Conservation (phyloP, 331 rosid genomes). For the Spiraea crenata region DNA sequence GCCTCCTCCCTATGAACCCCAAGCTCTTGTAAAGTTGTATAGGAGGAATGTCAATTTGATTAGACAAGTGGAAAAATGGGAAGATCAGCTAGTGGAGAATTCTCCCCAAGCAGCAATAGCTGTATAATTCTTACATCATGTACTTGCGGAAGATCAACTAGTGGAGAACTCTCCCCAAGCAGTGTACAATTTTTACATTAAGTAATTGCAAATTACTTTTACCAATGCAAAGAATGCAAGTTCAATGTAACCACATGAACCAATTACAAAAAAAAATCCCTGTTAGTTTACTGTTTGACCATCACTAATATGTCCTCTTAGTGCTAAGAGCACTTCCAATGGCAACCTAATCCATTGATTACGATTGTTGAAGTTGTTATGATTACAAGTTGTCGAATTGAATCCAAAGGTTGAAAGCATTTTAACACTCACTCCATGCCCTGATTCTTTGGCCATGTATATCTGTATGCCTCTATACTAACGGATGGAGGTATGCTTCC, state of each 20-base stretch:
- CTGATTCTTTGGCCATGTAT: too few relatives aligned
- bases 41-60: slow-evolving; percentile 40
- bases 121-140: neutral
- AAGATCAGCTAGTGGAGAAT: slow-evolving; percentile 20
- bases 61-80: slow-evolving; percentile 58
- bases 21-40: slow-evolving; percentile 30
- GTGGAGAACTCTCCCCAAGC: neutral
- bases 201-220: neutral
- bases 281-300: neutral
- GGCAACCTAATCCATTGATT: too few relatives aligned
- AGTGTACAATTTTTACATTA: neutral
- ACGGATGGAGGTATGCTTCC: too few relatives aligned
- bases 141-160: slow-evolving; percentile 29
- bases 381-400: too few relatives aligned
- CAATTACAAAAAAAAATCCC: neutral
- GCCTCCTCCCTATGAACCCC: slow-evolving; percentile 54
- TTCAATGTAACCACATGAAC: slow-evolving; percentile 5
- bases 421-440: too few relatives aligned
- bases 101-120: neutral
- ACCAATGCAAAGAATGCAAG: neutral
- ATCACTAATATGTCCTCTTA: too few relatives aligned
- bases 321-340: too few relatives aligned
- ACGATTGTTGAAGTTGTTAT: too few relatives aligned
- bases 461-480: too few relatives aligned
- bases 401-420: too few relatives aligned